Base-by-base conservation (phyloP, 768 basidiomycete species). In the Phylloporus scabripes region DNA sequence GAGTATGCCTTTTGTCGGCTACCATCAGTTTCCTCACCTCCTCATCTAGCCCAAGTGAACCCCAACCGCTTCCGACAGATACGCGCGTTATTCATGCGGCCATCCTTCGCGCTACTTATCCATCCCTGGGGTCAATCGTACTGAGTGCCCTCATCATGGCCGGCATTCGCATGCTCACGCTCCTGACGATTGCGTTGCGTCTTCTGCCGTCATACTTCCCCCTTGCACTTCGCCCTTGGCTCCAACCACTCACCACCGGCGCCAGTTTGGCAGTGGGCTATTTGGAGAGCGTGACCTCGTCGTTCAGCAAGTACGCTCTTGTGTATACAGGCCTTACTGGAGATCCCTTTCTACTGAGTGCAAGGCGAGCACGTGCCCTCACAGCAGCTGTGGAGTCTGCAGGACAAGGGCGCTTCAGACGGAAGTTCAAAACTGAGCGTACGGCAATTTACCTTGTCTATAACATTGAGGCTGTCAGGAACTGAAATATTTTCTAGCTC, bases 11-110 rank as follows among this genome's bases (percentile, higher is more conserved):
- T 26, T 42, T 23, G 10, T 32, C 21, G n/a, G 42, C 12, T 23
- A 36, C 48, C 14, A 1, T 20, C n/a, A 6, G 45, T 42, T 20
- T 33, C 10, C 53, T 53, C 40, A 53, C 40, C 43, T 23, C 17
- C 7, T 44, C 55, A 18, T 41, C 24, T 38, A 69, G 68, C 29
- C 56, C 53, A 17, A 45, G 52, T 21, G 49, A 60, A 44, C 54
- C 75, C 2, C 68, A 69, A 4, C 77, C 72, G 5, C 69, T 64
- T 17, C 70, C 80, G 17, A 72, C 68, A 18, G 82, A 82, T 23
- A 88, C 84, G 14, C 85, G 84, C 55, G 78, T 80, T 1, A 85
- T 91, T 18, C 86, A 88, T 48, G 81, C 84, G 1, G 87, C 90
- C 1, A 70, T 93, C 41, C 76, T 79, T 38, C 85, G 94, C 1